Evolutionary conservation across 2,329 filamentous ascomycete genomes (phyloP).

Genomic region (Rhinocladiella similis): DNA sequence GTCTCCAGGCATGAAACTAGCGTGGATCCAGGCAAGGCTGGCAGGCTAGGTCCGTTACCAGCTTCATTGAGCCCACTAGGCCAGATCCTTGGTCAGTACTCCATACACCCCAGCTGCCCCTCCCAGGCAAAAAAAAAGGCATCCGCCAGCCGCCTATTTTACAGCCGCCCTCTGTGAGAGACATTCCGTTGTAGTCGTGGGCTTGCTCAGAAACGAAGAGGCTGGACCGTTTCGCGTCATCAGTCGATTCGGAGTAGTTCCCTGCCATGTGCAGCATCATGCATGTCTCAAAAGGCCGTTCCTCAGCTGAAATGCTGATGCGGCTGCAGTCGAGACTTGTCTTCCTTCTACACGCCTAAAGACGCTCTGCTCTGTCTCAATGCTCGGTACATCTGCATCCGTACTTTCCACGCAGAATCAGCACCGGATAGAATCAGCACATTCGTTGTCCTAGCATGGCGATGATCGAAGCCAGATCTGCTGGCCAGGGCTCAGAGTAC

Average conservation of each 20-base stretch:
- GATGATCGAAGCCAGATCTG: not conserved
- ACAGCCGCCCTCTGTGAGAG: too few species aligned
- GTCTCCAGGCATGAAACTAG: not conserved
- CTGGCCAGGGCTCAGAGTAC: constrained; percentile 1
- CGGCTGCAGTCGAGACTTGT: not conserved
- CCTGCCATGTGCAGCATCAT: not conserved
- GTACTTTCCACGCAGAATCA: not conserved
- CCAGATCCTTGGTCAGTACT: not conserved
- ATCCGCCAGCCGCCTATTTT: not conserved
- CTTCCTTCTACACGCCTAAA: not conserved
- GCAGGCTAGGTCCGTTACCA: too few species aligned
- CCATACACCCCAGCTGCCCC: too few species aligned
- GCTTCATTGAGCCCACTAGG: not conserved
- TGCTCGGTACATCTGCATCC: too few species aligned
- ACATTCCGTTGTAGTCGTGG: too few species aligned
- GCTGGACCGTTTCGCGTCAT: not conserved
- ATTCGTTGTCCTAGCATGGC: not conserved
- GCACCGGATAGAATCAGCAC: not conserved
- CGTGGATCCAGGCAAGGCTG: not conserved
- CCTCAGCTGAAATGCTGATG: not conserved
- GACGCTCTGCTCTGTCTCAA: too few species aligned
- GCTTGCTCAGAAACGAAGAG: not conserved
- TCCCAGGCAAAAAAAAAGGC: not conserved
- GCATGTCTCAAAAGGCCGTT: not conserved
- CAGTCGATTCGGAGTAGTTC: not conserved